Conservation (phyloP, 768 basidiomycete genomes). For the Pluteus cervinus region DNA sequence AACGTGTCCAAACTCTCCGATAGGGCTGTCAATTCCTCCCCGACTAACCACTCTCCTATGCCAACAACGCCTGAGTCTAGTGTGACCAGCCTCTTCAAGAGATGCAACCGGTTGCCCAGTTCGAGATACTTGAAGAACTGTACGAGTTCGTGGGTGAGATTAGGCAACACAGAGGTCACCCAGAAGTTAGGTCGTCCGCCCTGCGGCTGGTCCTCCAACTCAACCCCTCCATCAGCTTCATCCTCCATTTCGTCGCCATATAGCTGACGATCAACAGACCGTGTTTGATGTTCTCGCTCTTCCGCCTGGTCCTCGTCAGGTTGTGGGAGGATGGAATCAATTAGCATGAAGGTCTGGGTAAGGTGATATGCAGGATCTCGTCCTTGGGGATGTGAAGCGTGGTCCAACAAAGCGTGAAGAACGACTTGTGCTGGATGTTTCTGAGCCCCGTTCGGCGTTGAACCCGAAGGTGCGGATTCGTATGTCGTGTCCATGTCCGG, state of each 20-base stretch:
- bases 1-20: conserved; percentile 28
- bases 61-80: conserved; percentile 54
- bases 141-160: conserved; percentile 45
- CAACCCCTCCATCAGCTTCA: conserved; percentile 5
- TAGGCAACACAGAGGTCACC: conserved; percentile 51
- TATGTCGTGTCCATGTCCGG: conserved; percentile 19
- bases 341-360: conserved; percentile 46
- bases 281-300: no score
- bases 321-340: conserved; percentile 52
- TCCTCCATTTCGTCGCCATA: no score
- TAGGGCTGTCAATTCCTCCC: conserved; percentile 57
- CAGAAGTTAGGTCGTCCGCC: conserved; percentile 35
- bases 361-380: conserved; percentile 55
- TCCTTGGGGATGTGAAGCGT: conserved; percentile 29
- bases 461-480: no score
- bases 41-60: conserved; percentile 64
- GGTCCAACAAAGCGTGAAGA: conserved; percentile 50
- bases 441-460: no score
- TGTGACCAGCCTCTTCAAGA: conserved; percentile 48
- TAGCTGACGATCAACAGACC: no score
- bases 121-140: conserved; percentile 54
- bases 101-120: conserved; percentile 42
- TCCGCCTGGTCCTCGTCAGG: no score
- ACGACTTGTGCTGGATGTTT: conserved; percentile 43
- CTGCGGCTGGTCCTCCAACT: conserved; percentile 16